These are phyloP conservation scores for Colletotrichum scovillei DNA, from an alignment of 2,329 filamentous ascomycete species.

Conservation along the genomic window DNA sequence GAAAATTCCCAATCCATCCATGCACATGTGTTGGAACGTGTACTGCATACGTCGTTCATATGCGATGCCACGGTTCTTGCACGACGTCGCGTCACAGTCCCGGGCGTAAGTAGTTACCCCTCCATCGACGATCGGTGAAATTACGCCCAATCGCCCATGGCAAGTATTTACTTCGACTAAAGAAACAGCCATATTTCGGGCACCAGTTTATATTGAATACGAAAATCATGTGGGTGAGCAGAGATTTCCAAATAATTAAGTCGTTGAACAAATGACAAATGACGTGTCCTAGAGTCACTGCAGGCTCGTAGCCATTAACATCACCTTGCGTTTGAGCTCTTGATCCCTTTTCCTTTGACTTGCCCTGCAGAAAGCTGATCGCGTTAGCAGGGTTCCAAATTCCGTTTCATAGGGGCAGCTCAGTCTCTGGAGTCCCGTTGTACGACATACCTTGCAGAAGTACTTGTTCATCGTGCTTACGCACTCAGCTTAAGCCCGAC, in stretches of 20 bases:
- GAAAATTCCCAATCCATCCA: not conserved
- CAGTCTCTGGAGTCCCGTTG: not conserved
- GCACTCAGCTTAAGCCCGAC: not conserved
- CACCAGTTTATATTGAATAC: not conserved
- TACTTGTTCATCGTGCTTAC: not conserved
- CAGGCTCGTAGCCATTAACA: not conserved
- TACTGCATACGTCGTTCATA: constrained; percentile 1
- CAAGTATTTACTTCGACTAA: not conserved
- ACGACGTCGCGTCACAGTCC: not conserved
- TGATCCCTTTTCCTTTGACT: not conserved
- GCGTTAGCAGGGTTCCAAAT: not conserved
- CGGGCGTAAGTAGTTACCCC: not conserved
- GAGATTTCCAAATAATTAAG: not conserved
- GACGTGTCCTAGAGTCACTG: not conserved
- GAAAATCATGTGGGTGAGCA: not conserved
- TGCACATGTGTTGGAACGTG: not conserved
- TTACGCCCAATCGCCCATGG: not conserved
- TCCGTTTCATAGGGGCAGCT: not conserved
- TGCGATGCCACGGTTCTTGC: constrained; percentile 13
- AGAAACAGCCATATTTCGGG: not conserved
- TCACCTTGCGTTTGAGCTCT: not conserved
- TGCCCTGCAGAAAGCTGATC: not conserved
- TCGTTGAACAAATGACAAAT: not conserved
- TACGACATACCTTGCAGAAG: constrained; percentile 10
- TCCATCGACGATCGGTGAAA: not conserved